These are phyloP conservation scores for Rhodotorula sp. DNA, from an alignment of 1,284 basidiomycete genomes.

Conservation along the genomic window DNA sequence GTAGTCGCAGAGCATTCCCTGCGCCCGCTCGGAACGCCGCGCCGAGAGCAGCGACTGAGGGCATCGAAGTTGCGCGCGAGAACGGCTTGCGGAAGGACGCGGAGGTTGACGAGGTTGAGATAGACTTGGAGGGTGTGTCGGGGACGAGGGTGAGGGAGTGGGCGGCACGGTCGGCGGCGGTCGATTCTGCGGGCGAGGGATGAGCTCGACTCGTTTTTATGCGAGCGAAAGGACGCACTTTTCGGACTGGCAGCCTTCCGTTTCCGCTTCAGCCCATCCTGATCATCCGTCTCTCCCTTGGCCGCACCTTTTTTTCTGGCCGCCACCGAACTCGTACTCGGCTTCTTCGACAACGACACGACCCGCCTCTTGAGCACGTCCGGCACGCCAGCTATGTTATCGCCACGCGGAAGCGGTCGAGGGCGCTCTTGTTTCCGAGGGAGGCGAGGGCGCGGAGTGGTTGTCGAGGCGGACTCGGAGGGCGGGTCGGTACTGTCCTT, in stretches of 20 bases:
- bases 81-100: slow-evolving; percentile 21
- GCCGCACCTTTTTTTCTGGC: slow-evolving; percentile 7
- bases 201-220: neutral
- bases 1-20: neutral
- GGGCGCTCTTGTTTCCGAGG: slow-evolving; percentile 34
- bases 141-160: slow-evolving; percentile 27
- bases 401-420: slow-evolving; percentile 27
- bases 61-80: slow-evolving; percentile 20
- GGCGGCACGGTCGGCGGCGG: neutral
- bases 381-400: slow-evolving; percentile 8
- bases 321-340: neutral
- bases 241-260: slow-evolving; percentile 29
- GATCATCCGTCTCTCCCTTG: neutral
- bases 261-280: slow-evolving; percentile 12
- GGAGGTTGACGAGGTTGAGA: neutral
- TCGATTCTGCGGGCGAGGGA: slow-evolving; percentile 10
- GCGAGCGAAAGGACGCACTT: slow-evolving; percentile 17
- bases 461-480: neutral
- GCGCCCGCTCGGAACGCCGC: slow-evolving; percentile 36
- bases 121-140: slow-evolving; percentile 32
- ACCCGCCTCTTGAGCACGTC: slow-evolving; percentile 27
- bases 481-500: neutral
- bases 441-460: neutral
- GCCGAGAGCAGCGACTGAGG: slow-evolving; percentile 39
- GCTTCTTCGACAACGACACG: slow-evolving; percentile 26